phyloP scores from a whole-genome alignment of 495 filamentous ascomycete genomes.

The Lophium mytilinum region DNA sequence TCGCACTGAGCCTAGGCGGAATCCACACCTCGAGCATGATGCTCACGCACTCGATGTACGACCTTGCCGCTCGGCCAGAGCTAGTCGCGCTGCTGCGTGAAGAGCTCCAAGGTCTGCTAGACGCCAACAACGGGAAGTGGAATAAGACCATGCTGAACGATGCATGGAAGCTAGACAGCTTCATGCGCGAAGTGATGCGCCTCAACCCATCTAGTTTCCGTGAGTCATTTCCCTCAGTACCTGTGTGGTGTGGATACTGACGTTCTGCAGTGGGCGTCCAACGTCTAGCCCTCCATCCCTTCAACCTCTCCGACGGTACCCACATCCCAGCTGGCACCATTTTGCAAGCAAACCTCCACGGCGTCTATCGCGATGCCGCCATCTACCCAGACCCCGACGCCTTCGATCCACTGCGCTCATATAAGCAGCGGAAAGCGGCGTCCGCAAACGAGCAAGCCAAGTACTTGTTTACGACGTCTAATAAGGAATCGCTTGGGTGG shows the following conservation, averaged over 20 bases:
- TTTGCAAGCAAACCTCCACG: conserved; percentile 12
- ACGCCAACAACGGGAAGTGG: conserved; percentile 25
- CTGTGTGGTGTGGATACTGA: too few relatives aligned
- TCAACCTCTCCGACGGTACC: conserved; percentile 21
- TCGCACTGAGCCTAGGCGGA: conserved; percentile 17
- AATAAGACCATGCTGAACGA: conserved; percentile 36
- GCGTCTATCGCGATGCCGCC: conserved; percentile 9
- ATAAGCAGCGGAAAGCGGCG: conserved; percentile 6
- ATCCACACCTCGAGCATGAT: conserved; percentile 26
- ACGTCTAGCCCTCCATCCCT: conserved; percentile 16
- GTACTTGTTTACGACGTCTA: not conserved
- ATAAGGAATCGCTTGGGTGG: not conserved
- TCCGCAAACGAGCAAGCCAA: not conserved
- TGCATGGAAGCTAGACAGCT: conserved; percentile 47
- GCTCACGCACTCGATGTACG: conserved; percentile 26
- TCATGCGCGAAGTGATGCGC: conserved; percentile 47
- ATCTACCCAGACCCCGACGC: conserved; percentile 12
- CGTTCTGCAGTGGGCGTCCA: conserved; percentile 8
- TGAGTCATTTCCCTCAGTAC: not conserved
- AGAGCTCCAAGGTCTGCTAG: conserved; percentile 40
- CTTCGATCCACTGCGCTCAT: conserved; percentile 21
- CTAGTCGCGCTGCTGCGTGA: conserved; percentile 42
- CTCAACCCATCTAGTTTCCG: conserved; percentile 27
- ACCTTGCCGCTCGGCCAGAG: conserved; percentile 41
- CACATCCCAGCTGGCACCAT: conserved; percentile 14